Evolutionary conservation across 805 yeast genomes (phyloP), one percentile per base, ranked within the genome.

Genomic region (Pichia kluyveri): DNA sequence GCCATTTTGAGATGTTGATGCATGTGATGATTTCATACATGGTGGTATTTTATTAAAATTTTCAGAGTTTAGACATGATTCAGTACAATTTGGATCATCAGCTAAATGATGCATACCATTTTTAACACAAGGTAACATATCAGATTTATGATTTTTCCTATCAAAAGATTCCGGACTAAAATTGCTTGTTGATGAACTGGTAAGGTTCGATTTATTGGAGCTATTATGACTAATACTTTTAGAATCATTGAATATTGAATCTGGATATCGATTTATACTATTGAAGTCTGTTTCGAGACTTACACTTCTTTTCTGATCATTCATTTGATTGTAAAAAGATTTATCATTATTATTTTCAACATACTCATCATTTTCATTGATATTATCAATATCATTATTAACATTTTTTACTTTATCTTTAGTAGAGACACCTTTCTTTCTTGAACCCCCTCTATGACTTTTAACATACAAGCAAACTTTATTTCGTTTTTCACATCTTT

Each of bases 361-460:
- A 12, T 34, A 4, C 15, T 34, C 17, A 34, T 34, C 17, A 34
- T 19, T 5, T 7, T 32, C 15, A 23, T 32, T 36, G n/a, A 32
- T 19, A 12, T 19, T 27, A 26, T n/a, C 7, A 14, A 18, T 38
- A 30, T n/a, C 10, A 19, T 34, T 28, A 11, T 2, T 14, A 4
- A 19, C 8, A 31, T 34, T 32, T n/a, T 37, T 37, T 7, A 52
- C 43, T 39, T 51, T 56, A 43, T 56, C 65, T 51, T 63, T 69
- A 15, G 46, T 38, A 28, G 55, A 56, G 23, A 70, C 70, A 15
- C 80, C 80, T 54, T 71, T 76, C 52, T 66, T 72, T 41, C 81
- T 59, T 8, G 79, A 70, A 1, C 81, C 81, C 38, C 81, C 81
- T 51, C 81, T 59, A 40, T 74, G 69, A 50, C 78, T 72, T 54